Conservation (phyloP, 441 rosid genomes). For the Gossypium davidsonii region DNA sequence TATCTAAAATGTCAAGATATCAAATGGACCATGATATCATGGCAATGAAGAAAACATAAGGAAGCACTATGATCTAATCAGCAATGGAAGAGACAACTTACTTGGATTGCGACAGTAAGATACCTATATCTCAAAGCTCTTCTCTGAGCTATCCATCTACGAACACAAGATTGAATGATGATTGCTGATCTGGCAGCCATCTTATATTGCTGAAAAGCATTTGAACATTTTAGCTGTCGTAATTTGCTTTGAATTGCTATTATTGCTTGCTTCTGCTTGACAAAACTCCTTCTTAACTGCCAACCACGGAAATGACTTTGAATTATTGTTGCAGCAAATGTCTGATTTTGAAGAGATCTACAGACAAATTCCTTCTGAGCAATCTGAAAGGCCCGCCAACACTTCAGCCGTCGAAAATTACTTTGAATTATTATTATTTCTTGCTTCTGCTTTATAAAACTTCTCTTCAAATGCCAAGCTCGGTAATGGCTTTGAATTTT, state of each 20-base stretch:
- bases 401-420: slow-evolving; percentile 29
- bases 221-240: slow-evolving; percentile 9
- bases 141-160: slow-evolving; percentile 49
- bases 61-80: neutral
- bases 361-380: slow-evolving; percentile 38
- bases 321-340: slow-evolving; percentile 40
- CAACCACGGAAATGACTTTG: slow-evolving; percentile 43
- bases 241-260: slow-evolving; percentile 37
- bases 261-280: slow-evolving; percentile 32
- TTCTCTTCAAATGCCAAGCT: slow-evolving; percentile 7
- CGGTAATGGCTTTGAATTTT: slow-evolving; percentile 35
- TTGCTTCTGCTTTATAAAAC: slow-evolving; percentile 30
- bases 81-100: slow-evolving; percentile 22
- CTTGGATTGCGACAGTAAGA: slow-evolving; percentile 46
- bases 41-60: slow-evolving; percentile 6
- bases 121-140: slow-evolving; percentile 19
- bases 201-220: slow-evolving; percentile 20
- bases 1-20: neutral
- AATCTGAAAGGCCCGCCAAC: slow-evolving; percentile 28
- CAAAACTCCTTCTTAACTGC: slow-evolving; percentile 36
- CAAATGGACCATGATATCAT: neutral
- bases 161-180: slow-evolving; percentile 50
- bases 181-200: slow-evolving; percentile 41
- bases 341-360: slow-evolving; percentile 21
- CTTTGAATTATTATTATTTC: slow-evolving; percentile 43